A percentile compares a stretch with the other conserved stretches of the same genome.
These are phyloP conservation scores for Neofusicoccum kwambonambiense DNA, from an alignment of 2,329 filamentous ascomycete genomes.

Conservation along the genomic window DNA sequence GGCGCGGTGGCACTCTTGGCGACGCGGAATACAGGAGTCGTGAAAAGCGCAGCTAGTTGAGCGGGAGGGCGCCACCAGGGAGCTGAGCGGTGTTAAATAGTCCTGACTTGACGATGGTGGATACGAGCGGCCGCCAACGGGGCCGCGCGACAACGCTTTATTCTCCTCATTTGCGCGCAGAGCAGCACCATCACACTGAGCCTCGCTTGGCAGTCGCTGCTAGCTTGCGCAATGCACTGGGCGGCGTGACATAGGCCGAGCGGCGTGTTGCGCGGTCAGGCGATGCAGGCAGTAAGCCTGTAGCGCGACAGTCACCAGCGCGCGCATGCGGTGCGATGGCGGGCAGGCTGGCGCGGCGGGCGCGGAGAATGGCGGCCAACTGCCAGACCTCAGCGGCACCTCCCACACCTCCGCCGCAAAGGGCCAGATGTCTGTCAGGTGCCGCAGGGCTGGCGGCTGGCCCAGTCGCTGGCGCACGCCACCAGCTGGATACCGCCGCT, in stretches of 20 bases:
- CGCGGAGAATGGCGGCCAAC: background rate
- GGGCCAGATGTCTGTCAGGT: slow-evolving; percentile 13
- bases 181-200: background rate
- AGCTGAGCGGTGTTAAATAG: slow-evolving; percentile 3
- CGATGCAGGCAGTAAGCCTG: slow-evolving; percentile 13
- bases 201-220: background rate
- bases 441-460: slow-evolving; percentile 15
- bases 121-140: background rate
- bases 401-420: no score
- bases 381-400: background rate
- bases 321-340: slow-evolving; percentile 2
- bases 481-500: slow-evolving; percentile 6
- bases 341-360: background rate
- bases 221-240: slow-evolving; percentile 7
- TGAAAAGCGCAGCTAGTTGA: background rate
- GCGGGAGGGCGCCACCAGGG: background rate
- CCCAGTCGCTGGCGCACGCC: slow-evolving; percentile 9
- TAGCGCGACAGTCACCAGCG: slow-evolving; percentile 3
- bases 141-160: background rate
- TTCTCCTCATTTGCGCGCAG: background rate
- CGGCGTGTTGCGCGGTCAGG: slow-evolving; percentile 9
- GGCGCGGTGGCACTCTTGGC: slow-evolving; percentile 15
- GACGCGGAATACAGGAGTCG: slow-evolving; percentile 6
- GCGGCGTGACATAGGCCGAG: slow-evolving; percentile 13
- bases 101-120: background rate